Percentiles rank a stretch among this genome's conserved stretches.
Evolutionary conservation across 2,329 filamentous ascomycete genomes (phyloP).

Genomic region (Colletotrichum sp.): DNA sequence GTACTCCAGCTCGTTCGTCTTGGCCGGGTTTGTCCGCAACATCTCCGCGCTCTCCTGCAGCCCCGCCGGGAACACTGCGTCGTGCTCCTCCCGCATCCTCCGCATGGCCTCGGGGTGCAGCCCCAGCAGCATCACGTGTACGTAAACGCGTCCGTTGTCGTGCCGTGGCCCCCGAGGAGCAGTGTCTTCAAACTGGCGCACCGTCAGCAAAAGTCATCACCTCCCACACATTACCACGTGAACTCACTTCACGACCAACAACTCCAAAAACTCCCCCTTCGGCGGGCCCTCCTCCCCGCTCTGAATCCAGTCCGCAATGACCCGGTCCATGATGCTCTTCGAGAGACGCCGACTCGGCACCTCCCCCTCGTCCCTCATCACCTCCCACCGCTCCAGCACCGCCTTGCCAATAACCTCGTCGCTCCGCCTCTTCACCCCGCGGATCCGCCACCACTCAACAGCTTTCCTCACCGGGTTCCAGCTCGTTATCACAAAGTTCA

Average conservation of each 20-base stretch:
- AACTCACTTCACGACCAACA: conserved; percentile 6
- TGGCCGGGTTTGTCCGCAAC: conserved; percentile 41
- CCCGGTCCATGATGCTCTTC: conserved; percentile 25
- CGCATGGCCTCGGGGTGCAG: conserved; percentile 21
- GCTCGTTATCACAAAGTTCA: not conserved
- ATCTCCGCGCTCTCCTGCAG: conserved; percentile 35
- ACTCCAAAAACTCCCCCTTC: conserved; percentile 19
- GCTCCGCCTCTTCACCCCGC: not conserved
- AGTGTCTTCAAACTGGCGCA: conserved; percentile 23
- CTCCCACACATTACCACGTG: too few relatives aligned
- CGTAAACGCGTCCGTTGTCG: conserved; percentile 23
- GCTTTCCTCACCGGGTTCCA: not conserved
- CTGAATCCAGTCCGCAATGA: conserved; percentile 23
- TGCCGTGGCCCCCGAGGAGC: conserved; percentile 28
- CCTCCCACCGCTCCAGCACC: not conserved
- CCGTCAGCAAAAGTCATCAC: not conserved
- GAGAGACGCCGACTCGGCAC: conserved; percentile 12
- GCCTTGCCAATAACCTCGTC: not conserved
- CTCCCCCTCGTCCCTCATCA: conserved; percentile 14
- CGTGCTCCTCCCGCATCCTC: conserved; percentile 24
- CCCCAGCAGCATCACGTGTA: conserved; percentile 22
- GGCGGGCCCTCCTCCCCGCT: not conserved
- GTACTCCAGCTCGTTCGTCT: conserved; percentile 54
- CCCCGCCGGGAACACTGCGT: conserved; percentile 25
- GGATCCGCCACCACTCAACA: not conserved